Evolutionary conservation across 345 rosid species (phyloP), one percentile per base, ranked within the genome.

Genomic region (Lepidium didymum): DNA sequence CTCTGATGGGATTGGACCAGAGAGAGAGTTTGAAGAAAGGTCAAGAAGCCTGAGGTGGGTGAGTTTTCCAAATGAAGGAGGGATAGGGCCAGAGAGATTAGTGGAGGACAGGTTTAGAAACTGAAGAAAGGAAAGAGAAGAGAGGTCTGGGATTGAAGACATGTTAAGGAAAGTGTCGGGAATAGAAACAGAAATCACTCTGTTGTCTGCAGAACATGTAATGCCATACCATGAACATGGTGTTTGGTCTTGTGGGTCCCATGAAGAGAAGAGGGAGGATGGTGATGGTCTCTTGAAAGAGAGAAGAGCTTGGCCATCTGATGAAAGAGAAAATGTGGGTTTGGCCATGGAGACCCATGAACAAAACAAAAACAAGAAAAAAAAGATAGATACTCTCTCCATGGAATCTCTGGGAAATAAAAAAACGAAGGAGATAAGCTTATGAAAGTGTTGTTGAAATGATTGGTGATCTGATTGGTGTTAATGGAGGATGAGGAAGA

Each of bases 171-270:
- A 93, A 43, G 78, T 84, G 81, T 90, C 56, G 5, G 97, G 90
- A 13, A 93, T 74, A 59, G 93, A 88, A 4, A 93, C 75, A 42
- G 97, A 93, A 61, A 85, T 93, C 4, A 93, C 98, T 78, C 86
- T 84, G 74, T 70, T 79, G 49, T 90, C 88, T 27, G 90, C 85
- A 64, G 97, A 93, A 63, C 97, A 93, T 10, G 95, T 86, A 45
- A 93, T 72, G 64, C 95, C 98, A 68, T 81, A 78, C 98, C 98
- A 93, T 27, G 90, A 84, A 85, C 98, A 93, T 52, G 98, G 97
- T 27, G 87, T 88, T 45, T 57, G 69, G 85, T 69, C 75, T 49
- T 84, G 80, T 16, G 92, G 92, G 80, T 88, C 80, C 98, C 97
- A 93, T 18, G 98, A 82, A 15, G 90, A 80, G 58, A 90, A 84